A percentile compares a stretch with the other conserved stretches of the same genome.
Conservation (phyloP, 345 rosid genomes). For the Hibiscus mutabilis region DNA sequence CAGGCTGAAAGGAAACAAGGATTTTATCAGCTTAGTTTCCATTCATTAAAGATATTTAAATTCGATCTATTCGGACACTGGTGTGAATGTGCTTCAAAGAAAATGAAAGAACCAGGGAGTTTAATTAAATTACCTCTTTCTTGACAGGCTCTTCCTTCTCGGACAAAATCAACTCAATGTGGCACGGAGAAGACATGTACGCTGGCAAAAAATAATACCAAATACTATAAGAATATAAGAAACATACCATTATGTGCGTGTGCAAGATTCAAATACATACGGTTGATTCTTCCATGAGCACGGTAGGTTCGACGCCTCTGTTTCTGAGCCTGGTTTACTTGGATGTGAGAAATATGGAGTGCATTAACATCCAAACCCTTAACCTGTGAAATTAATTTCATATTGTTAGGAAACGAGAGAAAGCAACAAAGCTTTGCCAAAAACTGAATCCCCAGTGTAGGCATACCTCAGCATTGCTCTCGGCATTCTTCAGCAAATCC, state of each 20-base stretch:
- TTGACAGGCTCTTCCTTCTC: not conserved
- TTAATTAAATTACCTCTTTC: not conserved
- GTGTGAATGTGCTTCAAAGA: too few relatives aligned
- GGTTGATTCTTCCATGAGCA: conserved; percentile 96
- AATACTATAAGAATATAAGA: too few relatives aligned
- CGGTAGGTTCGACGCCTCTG: conserved; percentile 93
- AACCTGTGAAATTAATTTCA: not conserved
- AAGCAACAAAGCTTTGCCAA: not conserved
- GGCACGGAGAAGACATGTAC: not conserved
- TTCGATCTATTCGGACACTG: too few relatives aligned
- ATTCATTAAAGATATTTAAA: too few relatives aligned
- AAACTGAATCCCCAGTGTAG: not conserved
- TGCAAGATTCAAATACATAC: conserved; percentile 29
- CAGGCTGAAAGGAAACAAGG: not conserved
- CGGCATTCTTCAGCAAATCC: conserved; percentile 89
- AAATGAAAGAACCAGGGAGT: too few relatives aligned
- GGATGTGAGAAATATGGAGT: conserved; percentile 75
- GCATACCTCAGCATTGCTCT: conserved; percentile 70
- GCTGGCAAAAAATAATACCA: not conserved
- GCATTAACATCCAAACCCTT: conserved; percentile 95
- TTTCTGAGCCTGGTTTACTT: conserved; percentile 92
- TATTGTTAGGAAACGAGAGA: not conserved
- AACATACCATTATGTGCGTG: too few relatives aligned
- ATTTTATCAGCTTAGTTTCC: too few relatives aligned
- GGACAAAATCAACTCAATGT: not conserved